Evolutionary conservation across 2,329 filamentous ascomycete species (phyloP), one percentile per base, ranked within the genome.

Genomic region (Helicocarpus griseus): DNA sequence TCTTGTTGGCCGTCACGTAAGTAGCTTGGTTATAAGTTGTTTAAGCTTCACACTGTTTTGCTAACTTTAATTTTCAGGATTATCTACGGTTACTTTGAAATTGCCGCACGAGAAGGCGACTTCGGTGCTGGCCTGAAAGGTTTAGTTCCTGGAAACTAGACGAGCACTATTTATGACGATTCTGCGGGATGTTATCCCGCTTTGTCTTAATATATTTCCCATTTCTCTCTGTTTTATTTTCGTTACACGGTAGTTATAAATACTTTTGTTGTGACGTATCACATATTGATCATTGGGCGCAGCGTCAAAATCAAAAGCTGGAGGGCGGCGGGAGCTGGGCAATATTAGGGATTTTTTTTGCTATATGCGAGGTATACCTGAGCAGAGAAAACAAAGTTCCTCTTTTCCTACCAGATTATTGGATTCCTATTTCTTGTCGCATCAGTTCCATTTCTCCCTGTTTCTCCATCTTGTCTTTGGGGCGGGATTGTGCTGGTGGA

Each of bases 41-140:
- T 41, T 21, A 38, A 2, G 13, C 24, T 31, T 43, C 55, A 13
- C 33, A 41, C 50, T 9, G 24, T 39, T 6, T 49, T n/a, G 48
- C 56, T 58, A 55, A 73, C 68, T n/a, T n/a, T 44, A 21, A 65
- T 70, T 60, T 60, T 14, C 14, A 94, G 89, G 56, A 98, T 98
- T 70, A 98, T 98, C 73, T 98, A 98, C 73, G 89, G 90, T 59
- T 98, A 98, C 77, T 98, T 98, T 65, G 93, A 98, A 73, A 98
- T 98, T 65, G 93, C 93, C 22, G 94, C 94, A 65, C 96, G 96
- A 76, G 93, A 98, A 74, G 93, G 93, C 63, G 93, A 98, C 69
- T 85, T 97, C 72, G 80, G 72, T 51, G 65, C 84, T 55, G 88
- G 89, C 60, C 74, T 86, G 53, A 83, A 82, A 71, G 81, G 81